Evolutionary conservation across 305 asterid species (phyloP).

Genomic region (Andrographis paniculata): DNA sequence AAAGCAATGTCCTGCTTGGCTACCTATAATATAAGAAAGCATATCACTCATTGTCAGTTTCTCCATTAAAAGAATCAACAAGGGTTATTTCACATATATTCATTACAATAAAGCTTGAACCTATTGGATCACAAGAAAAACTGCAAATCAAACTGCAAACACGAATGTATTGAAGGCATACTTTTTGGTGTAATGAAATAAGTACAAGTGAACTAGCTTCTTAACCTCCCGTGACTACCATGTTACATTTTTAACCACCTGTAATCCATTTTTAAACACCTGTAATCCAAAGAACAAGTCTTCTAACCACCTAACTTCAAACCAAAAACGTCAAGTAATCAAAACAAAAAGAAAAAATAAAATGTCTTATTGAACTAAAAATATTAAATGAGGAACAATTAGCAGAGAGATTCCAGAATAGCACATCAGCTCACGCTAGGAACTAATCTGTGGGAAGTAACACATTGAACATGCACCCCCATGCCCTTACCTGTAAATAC

Average conservation of each 20-base stretch:
- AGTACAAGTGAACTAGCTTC: constrained; percentile 90
- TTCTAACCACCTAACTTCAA: constrained; percentile 12
- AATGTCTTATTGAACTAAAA: neutral
- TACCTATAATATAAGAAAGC: constrained; percentile 40
- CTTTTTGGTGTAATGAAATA: constrained; percentile 93
- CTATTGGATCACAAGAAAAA: constrained; percentile 9
- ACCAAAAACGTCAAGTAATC: too few species aligned
- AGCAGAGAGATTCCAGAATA: too few species aligned
- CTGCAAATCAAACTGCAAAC: constrained; percentile 13
- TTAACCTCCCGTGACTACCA: constrained; percentile 84
- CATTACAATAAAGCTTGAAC: constrained; percentile 11
- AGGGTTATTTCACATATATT: neutral
- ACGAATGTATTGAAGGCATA: constrained; percentile 24
- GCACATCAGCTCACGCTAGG: neutral
- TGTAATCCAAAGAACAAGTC: constrained; percentile 15
- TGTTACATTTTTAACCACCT: constrained; percentile 98
- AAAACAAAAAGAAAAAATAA: too few species aligned
- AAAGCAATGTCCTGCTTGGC: constrained; percentile 80
- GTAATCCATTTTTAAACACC: too few species aligned
- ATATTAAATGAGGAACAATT: too few species aligned
- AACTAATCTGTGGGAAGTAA: constrained; percentile 77
- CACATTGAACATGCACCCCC: too few species aligned
- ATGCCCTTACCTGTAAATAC: too few species aligned
- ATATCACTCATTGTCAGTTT: constrained; percentile 7
- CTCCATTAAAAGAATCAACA: neutral